These are phyloP conservation scores for Epichloe brachyelytri DNA, from an alignment of 2,329 filamentous ascomycete species.

Conservation along the genomic window DNA sequence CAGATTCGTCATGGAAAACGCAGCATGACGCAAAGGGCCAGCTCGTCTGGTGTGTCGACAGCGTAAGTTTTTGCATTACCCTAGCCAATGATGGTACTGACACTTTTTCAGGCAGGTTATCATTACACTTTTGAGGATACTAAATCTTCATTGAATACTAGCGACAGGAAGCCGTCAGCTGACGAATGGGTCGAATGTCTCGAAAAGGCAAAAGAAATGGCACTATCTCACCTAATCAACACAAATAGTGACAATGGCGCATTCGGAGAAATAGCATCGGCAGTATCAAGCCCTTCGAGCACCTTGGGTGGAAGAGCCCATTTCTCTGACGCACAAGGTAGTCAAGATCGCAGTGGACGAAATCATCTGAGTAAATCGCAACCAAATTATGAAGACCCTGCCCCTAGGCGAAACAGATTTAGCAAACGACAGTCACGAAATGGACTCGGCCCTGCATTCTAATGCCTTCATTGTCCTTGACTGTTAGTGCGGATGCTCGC, in stretches of 20 bases:
- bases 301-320: conserved; percentile 51
- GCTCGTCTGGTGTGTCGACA: conserved; percentile 82
- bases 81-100: conserved; percentile 5
- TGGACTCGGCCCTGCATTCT: conserved; percentile 83
- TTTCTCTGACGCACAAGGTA: conserved; percentile 36
- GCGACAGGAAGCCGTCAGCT: conserved; percentile 53
- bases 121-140: conserved; percentile 89
- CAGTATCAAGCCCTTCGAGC: conserved; percentile 63
- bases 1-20: conserved; percentile 66
- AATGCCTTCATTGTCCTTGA: neutral
- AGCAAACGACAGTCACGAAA: conserved; percentile 91
- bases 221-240: conserved; percentile 56
- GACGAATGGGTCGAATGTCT: conserved; percentile 89
- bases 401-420: conserved; percentile 53
- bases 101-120: conserved; percentile 57
- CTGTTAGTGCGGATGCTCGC: neutral
- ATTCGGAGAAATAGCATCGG: conserved; percentile 56
- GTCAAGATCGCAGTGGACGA: conserved; percentile 40
- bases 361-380: conserved; percentile 49
- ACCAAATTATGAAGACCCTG: conserved; percentile 37
- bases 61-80: conserved; percentile 47
- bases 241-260: conserved; percentile 55
- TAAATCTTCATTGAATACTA: conserved; percentile 50
- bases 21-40: conserved; percentile 79
- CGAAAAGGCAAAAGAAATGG: conserved; percentile 75